Conservation (phyloP, 306 rosid genomes). For the Lotus japonicus region DNA sequence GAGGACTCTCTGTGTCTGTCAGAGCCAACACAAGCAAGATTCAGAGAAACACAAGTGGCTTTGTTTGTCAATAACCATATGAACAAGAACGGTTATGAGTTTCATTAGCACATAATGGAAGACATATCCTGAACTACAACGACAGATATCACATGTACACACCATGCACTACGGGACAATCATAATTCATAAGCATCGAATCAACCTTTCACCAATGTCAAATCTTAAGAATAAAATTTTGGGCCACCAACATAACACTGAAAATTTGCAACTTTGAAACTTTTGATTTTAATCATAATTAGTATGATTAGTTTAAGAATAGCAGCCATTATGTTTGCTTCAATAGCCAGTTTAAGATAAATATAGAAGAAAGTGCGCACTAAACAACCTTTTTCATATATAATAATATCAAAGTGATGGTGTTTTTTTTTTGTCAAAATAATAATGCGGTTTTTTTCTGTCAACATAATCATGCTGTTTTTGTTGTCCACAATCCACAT, state of each 20-base stretch:
- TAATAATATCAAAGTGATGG: too few relatives aligned
- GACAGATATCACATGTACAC: slow-evolving; percentile 23
- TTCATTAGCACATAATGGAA: slow-evolving; percentile 12
- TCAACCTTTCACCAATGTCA: slow-evolving; percentile 7
- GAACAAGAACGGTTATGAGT: not conserved
- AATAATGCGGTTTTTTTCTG: too few relatives aligned
- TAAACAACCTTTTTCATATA: not conserved
- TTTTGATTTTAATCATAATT: not conserved
- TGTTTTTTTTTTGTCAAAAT: too few relatives aligned
- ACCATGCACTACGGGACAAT: not conserved
- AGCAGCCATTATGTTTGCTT: too few relatives aligned
- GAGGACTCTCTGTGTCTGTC: not conserved
- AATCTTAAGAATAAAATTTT: not conserved
- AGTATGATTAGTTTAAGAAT: too few relatives aligned
- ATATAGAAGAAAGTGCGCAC: not conserved
- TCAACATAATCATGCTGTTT: too few relatives aligned
- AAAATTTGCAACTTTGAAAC: not conserved
- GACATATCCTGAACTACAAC: not conserved
- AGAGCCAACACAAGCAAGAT: not conserved
- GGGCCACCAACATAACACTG: not conserved
- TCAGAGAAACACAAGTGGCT: slow-evolving; percentile 16
- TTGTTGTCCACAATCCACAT: too few relatives aligned
- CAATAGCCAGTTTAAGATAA: too few relatives aligned
- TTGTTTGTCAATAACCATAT: not conserved
- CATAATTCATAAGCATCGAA: not conserved